Evolutionary conservation across 345 rosid genomes (phyloP).

Genomic region (Euphorbia lathyris): DNA sequence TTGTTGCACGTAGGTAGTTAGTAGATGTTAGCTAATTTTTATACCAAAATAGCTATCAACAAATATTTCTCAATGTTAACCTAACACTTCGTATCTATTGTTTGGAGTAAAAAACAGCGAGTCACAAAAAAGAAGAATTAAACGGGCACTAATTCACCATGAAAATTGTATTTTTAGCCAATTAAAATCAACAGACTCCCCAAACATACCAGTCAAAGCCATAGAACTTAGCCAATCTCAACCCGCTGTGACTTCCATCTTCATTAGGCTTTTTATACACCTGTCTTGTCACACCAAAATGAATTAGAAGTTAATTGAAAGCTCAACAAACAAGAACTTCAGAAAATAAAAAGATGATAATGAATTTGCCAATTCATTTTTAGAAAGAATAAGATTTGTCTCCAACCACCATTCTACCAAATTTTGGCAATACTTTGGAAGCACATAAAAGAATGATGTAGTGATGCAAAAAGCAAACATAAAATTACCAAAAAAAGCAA

Average conservation of each 20-base stretch:
- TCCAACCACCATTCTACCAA: neutral
- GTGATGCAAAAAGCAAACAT: neutral
- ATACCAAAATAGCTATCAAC: no score
- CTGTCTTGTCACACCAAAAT: constrained; percentile 24
- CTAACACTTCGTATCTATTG: no score
- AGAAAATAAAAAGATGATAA: neutral
- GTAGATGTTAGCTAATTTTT: no score
- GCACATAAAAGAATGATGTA: neutral
- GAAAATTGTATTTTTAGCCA: neutral
- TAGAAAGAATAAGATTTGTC: neutral
- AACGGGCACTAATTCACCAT: no score
- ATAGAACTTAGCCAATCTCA: constrained; percentile 39
- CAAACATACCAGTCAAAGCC: constrained; percentile 49
- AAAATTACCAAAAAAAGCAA: neutral
- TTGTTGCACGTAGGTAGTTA: no score
- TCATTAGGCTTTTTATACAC: constrained; percentile 12
- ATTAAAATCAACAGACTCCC: no score
- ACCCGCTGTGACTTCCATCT: constrained; percentile 81
- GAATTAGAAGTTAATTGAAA: constrained; percentile 2
- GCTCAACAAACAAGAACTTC: neutral
- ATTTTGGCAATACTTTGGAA: constrained; percentile 1
- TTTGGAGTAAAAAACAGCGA: no score
- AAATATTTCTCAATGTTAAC: no score
- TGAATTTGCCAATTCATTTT: neutral
- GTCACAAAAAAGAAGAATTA: no score